phyloP scores from a whole-genome alignment of 2,329 filamentous ascomycete genomes.

The Neopestalotiopsis sp. region DNA sequence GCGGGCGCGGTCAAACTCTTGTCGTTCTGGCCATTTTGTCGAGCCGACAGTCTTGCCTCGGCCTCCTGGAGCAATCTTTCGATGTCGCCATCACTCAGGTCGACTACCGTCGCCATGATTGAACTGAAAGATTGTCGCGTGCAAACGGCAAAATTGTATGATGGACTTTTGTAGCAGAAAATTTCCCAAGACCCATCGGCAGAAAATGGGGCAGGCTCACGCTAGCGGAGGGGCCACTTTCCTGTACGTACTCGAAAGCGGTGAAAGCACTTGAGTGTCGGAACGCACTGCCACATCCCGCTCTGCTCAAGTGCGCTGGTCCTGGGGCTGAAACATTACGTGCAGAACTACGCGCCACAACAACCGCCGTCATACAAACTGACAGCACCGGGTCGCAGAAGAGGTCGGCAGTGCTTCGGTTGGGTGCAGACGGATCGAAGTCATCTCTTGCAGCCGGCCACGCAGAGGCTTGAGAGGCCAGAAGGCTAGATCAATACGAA shows the following conservation, averaged over 20 bases:
- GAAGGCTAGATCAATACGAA: not conserved
- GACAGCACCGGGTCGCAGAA: conserved; percentile 3
- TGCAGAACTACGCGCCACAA: not conserved
- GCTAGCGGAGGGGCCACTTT: not conserved
- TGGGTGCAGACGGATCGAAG: not conserved
- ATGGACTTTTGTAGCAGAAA: conserved; percentile 9
- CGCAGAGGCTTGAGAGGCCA: not conserved
- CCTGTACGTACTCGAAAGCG: not conserved
- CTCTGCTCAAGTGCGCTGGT: not conserved
- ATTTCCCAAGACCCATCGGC: conserved; percentile 8
- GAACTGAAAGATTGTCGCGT: not conserved
- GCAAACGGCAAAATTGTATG: not conserved
- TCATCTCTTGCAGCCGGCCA: not conserved
- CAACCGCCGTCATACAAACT: not conserved
- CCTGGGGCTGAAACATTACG: not conserved
- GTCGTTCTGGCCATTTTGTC: conserved; percentile 30
- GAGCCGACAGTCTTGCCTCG: conserved; percentile 56
- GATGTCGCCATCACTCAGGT: conserved; percentile 68
- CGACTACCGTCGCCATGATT: conserved; percentile 38
- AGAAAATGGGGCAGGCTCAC: not conserved
- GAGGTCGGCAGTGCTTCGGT: not conserved
- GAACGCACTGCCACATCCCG: not conserved
- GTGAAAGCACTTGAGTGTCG: not conserved
- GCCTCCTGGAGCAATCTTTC: conserved; percentile 68
- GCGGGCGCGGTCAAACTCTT: conserved; percentile 35